Conservation (phyloP, 352 stramenopile genomes). For the Phytophthora fragariae region DNA sequence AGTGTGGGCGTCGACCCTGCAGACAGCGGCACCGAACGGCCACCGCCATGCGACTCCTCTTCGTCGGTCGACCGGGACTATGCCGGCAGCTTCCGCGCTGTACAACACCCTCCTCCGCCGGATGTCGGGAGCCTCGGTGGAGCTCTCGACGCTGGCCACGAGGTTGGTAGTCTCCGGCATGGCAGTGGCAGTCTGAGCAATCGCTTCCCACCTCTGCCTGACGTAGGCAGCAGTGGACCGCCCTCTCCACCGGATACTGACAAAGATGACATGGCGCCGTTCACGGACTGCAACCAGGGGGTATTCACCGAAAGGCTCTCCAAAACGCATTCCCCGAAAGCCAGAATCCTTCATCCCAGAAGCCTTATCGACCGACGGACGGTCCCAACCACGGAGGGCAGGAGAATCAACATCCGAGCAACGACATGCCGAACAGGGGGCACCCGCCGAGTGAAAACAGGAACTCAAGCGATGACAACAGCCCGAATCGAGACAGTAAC, state of each 20-base stretch:
- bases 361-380: neutral
- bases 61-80: neutral
- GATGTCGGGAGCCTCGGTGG: neutral
- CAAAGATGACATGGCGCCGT: neutral
- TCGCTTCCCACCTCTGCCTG: neutral
- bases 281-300: neutral
- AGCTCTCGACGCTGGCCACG: neutral
- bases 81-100: neutral
- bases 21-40: neutral
- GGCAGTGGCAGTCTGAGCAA: neutral
- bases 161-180: neutral
- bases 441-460: too few species aligned
- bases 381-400: neutral
- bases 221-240: neutral
- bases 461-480: too few species aligned
- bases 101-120: neutral
- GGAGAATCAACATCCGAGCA: neutral
- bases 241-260: neutral
- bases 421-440: neutral
- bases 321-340: neutral
- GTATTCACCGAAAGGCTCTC: neutral
- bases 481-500: too few species aligned
- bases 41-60: neutral
- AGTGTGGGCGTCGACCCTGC: neutral
- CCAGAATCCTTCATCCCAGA: neutral